Conservation (phyloP, 352 stramenopile genomes). For the Globisporangium barbulae region DNA sequence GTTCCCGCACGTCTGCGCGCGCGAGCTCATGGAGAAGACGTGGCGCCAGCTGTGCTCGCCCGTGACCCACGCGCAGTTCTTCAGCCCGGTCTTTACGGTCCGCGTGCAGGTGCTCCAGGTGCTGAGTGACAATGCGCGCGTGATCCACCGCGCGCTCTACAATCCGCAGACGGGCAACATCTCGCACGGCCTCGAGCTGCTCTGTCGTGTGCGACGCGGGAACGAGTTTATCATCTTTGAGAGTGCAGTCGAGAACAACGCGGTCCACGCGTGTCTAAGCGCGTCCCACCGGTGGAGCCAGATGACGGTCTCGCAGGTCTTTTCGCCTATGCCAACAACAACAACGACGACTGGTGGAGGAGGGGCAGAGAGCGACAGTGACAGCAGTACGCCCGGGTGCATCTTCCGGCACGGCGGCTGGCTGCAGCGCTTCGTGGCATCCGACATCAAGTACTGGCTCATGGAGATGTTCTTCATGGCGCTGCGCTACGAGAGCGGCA, state of each 20-base stretch:
- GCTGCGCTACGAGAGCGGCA: conserved; percentile 51
- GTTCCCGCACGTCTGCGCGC: conserved; percentile 29
- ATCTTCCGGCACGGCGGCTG: conserved; percentile 51
- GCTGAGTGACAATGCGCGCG: conserved; percentile 43
- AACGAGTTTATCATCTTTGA: conserved; percentile 56
- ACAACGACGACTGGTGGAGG: background rate
- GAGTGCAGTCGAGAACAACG: conserved; percentile 47
- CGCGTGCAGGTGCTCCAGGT: conserved; percentile 51
- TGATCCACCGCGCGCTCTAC: conserved; percentile 59
- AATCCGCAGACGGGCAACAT: conserved; percentile 51
- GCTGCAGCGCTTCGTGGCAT: conserved; percentile 33
- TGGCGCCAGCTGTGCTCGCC: conserved; percentile 30
- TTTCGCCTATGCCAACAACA: conserved; percentile 21
- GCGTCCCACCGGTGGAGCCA: conserved; percentile 48
- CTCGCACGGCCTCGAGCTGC: conserved; percentile 48
- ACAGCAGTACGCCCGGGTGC: conserved; percentile 25
- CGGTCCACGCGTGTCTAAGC: conserved; percentile 47
- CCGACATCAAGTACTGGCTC: conserved; percentile 48
- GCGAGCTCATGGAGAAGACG: conserved; percentile 36
- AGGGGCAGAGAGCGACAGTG: background rate
- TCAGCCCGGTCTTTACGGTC: conserved; percentile 32
- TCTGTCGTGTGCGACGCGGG: conserved; percentile 44
- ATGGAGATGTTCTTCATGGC: conserved; percentile 64
- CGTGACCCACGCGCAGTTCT: conserved; percentile 35
- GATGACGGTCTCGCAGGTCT: conserved; percentile 44